Conservation (phyloP, 257 asterid genomes). For the Fraxinus anomala region DNA sequence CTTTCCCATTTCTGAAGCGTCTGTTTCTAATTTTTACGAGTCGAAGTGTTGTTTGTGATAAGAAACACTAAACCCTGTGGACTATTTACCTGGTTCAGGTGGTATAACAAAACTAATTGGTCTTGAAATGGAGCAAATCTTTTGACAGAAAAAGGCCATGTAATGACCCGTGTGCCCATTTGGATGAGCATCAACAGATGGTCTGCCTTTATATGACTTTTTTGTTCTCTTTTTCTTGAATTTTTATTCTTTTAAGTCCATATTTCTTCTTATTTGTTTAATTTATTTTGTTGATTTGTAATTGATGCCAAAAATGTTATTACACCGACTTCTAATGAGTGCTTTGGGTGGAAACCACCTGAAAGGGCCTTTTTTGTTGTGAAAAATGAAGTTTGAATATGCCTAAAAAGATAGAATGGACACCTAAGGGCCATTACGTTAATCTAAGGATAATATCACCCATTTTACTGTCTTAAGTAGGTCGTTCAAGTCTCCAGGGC, state of each 20-base stretch:
- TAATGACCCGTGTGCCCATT: too few relatives aligned
- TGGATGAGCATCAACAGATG: too few relatives aligned
- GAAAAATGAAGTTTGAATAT: not conserved
- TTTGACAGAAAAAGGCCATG: too few relatives aligned
- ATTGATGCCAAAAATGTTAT: not conserved
- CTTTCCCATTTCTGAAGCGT: not conserved
- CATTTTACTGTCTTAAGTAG: not conserved
- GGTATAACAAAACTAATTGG: not conserved
- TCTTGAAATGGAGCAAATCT: too few relatives aligned
- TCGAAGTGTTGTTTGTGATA: not conserved
- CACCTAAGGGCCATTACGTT: not conserved
- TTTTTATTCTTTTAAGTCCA: too few relatives aligned
- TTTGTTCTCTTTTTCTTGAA: too few relatives aligned
- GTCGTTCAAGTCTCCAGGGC: not conserved
- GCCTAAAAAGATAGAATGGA: not conserved
- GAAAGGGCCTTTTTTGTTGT: not conserved
- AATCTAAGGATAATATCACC: not conserved
- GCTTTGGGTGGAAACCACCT: not conserved
- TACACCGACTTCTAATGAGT: not conserved
- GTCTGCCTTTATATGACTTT: too few relatives aligned
- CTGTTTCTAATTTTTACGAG: too few relatives aligned
- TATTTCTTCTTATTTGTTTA: too few relatives aligned
- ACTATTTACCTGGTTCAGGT: not conserved
- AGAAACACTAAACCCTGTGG: not conserved
- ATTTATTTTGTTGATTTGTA: not conserved